phyloP scores from a whole-genome alignment of 352 stramenopile genomes.

The Globisporangium viniferum region DNA sequence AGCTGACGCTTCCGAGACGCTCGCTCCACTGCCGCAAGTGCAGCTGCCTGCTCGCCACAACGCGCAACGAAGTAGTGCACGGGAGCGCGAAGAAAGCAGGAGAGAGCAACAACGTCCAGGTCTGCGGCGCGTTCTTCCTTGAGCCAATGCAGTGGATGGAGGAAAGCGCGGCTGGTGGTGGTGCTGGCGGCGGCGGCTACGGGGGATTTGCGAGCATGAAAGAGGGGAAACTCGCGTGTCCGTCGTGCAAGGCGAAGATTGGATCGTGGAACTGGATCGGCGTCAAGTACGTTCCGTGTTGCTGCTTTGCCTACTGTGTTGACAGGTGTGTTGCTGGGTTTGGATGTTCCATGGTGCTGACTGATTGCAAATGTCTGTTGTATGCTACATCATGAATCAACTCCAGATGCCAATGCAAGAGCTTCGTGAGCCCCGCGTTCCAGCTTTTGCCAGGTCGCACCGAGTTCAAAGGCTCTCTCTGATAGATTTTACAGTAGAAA shows the following conservation, averaged over 20 bases:
- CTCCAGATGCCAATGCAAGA: slow-evolving; percentile 53
- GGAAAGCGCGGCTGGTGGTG: not conserved
- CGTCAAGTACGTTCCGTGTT: slow-evolving; percentile 47
- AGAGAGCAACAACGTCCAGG: not conserved
- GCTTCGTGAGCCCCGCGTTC: slow-evolving; percentile 54
- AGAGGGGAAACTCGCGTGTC: slow-evolving; percentile 63
- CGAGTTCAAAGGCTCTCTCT: slow-evolving; percentile 19
- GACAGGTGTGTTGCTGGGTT: too few relatives aligned
- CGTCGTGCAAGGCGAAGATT: slow-evolving; percentile 66
- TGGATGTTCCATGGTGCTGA: too few relatives aligned
- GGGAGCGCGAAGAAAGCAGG: not conserved
- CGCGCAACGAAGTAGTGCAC: slow-evolving; percentile 40
- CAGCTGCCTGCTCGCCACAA: slow-evolving; percentile 45
- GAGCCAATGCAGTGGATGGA: slow-evolving; percentile 77
- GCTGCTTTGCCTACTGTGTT: not conserved
- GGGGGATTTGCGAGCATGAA: slow-evolving; percentile 29
- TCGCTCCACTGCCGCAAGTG: slow-evolving; percentile 58
- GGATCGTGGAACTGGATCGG: slow-evolving; percentile 78
- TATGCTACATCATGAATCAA: too few relatives aligned
- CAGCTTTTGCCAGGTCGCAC: slow-evolving; percentile 55
- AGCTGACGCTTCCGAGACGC: slow-evolving; percentile 19
- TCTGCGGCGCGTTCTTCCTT: slow-evolving; percentile 36
- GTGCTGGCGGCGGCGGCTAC: not conserved
- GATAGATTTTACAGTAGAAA: slow-evolving; percentile 5
- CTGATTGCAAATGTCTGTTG: too few relatives aligned